These are phyloP conservation scores for Letharia columbiana DNA, from an alignment of 495 filamentous ascomycete genomes.

Conservation along the genomic window DNA sequence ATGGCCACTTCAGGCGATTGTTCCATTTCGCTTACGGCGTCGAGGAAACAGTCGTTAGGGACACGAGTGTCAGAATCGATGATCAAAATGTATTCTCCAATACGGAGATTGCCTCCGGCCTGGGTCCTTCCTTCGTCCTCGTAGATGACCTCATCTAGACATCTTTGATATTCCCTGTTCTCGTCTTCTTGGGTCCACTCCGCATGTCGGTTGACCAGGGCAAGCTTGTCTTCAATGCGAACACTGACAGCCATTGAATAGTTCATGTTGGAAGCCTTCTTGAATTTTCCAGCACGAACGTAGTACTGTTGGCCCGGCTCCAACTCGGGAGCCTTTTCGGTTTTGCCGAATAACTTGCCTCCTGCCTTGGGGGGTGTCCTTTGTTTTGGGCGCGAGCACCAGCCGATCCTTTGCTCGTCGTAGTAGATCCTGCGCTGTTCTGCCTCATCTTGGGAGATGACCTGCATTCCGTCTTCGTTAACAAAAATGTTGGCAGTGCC, in stretches of 20 bases:
- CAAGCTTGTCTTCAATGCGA: constrained; percentile 51
- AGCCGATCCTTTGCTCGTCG: constrained; percentile 54
- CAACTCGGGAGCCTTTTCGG: constrained; percentile 29
- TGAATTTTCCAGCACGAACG: constrained; percentile 58
- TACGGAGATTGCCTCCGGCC: constrained; percentile 71
- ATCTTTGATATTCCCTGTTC: constrained; percentile 40
- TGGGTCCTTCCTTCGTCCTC: constrained; percentile 61
- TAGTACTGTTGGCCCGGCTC: constrained; percentile 33
- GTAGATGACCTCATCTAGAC: constrained; percentile 44
- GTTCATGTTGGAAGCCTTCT: constrained; percentile 71
- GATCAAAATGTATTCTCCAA: constrained; percentile 70
- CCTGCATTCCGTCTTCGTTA: constrained; percentile 43
- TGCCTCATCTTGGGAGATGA: constrained; percentile 44
- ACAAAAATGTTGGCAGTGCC: constrained; percentile 44
- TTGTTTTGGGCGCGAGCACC: constrained; percentile 52
- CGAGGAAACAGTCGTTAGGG: constrained; percentile 59
- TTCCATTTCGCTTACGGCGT: constrained; percentile 74
- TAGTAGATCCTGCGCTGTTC: constrained; percentile 54
- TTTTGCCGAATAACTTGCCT: constrained; percentile 5
- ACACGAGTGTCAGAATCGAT: constrained; percentile 77
- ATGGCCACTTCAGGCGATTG: constrained; percentile 71
- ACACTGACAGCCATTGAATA: constrained; percentile 52
- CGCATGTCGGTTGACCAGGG: constrained; percentile 31
- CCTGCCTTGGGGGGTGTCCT: constrained; percentile 27
- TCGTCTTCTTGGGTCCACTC: constrained; percentile 47